Conservation (phyloP, 73 alveolate genomes). For the Stentor coeruleus region DNA sequence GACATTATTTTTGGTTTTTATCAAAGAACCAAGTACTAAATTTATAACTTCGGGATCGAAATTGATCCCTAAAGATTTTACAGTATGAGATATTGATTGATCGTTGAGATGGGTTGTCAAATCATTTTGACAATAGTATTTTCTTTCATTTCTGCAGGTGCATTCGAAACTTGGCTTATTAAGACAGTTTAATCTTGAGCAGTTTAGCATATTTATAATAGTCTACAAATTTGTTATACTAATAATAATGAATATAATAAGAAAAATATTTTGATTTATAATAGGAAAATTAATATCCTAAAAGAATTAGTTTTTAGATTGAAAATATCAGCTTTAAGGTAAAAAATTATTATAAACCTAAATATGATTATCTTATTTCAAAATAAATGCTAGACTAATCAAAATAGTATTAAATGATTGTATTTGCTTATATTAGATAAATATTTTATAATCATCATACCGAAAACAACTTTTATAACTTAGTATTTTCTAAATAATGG, state of each 20-base stretch:
- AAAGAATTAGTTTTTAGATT: background rate
- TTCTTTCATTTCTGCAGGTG: background rate
- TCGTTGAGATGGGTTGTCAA: background rate
- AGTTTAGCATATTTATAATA: no score
- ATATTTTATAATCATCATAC: no score
- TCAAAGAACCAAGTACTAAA: background rate
- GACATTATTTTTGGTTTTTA: background rate
- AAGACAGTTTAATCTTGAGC: background rate
- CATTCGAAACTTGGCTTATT: background rate
- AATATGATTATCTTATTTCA: no score
- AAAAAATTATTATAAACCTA: no score
- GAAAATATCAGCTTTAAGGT: background rate
- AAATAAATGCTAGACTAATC: no score
- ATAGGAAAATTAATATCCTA: background rate
- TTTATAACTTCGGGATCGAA: background rate
- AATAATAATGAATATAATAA: no score
- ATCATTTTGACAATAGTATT: background rate
- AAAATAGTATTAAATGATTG: no score
- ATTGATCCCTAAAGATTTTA: background rate
- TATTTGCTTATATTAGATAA: no score
- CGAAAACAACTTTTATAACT: background rate
- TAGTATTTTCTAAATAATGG: background rate
- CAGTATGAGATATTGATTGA: background rate
- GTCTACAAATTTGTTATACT: background rate
- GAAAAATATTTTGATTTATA: background rate